These are phyloP conservation scores for Malassezia japonica DNA, from an alignment of 1,284 basidiomycete species.

Conservation along the genomic window DNA sequence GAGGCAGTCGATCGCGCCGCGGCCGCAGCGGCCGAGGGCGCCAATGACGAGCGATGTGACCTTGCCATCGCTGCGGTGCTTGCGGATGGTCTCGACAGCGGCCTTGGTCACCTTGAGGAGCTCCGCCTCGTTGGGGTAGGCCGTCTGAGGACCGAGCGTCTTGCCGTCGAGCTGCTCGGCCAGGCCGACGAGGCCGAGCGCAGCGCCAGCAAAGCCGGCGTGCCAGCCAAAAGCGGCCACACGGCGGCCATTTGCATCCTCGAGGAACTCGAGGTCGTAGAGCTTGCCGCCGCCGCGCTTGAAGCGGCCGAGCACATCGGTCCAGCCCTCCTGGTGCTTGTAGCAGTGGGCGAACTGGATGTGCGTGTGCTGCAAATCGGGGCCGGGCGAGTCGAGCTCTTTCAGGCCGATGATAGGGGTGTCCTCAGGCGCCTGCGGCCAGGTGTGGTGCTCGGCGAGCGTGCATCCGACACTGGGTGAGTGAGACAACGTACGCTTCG, in stretches of 20 bases:
- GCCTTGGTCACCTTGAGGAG: conserved; percentile 51
- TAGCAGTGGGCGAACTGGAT: conserved; percentile 99
- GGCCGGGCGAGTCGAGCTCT: conserved; percentile 62
- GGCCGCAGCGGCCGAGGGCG: conserved; percentile 86
- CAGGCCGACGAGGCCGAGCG: conserved; percentile 76
- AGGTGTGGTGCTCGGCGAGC: conserved; percentile 78
- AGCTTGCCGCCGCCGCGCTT: conserved; percentile 73
- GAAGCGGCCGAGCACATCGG: conserved; percentile 76
- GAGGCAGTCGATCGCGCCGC: conserved; percentile 91
- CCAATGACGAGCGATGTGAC: conserved; percentile 89
- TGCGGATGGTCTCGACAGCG: conserved; percentile 54
- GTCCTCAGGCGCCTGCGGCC: conserved; percentile 67
- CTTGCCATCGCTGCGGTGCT: conserved; percentile 56
- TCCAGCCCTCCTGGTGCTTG: conserved; percentile 93
- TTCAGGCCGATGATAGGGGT: conserved; percentile 90
- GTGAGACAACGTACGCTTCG: conserved; percentile 58
- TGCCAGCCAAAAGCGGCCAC: conserved; percentile 99
- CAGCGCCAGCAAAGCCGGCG: conserved; percentile 94
- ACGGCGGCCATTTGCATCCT: conserved; percentile 70
- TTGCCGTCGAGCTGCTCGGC: conserved; percentile 51
- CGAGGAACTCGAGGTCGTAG: conserved; percentile 95
- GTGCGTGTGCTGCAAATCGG: conserved; percentile 59
- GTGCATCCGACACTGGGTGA: conserved; percentile 63
- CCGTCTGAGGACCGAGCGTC: conserved; percentile 61
- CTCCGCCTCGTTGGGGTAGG: conserved; percentile 57